phyloP scores from a whole-genome alignment of 371 early-diverging fungal genomes.

The Coemansia sp. region DNA sequence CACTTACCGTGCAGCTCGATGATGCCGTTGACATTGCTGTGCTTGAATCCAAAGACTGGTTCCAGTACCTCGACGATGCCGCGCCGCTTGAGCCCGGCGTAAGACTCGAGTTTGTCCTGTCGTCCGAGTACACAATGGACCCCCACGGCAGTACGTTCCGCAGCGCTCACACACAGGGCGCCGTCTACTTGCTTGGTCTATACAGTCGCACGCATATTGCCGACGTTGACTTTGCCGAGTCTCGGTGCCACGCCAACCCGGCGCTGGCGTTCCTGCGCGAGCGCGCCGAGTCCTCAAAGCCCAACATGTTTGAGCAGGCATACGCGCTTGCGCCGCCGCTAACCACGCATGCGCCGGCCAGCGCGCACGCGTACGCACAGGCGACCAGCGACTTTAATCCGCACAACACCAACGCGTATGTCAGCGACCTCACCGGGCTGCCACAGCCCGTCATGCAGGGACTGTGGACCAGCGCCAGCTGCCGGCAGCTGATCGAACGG shows the following conservation, averaged over 20 bases:
- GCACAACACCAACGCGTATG: constrained; percentile 93
- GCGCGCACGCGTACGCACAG: constrained; percentile 78
- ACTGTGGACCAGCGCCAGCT: constrained; percentile 93
- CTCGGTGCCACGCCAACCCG: constrained; percentile 38
- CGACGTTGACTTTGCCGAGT: constrained; percentile 69
- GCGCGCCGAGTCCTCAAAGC: constrained; percentile 15
- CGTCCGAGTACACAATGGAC: constrained; percentile 73
- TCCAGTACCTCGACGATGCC: constrained; percentile 68
- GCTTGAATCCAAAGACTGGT: constrained; percentile 88
- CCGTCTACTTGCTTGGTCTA: constrained; percentile 57
- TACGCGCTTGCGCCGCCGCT: constrained; percentile 84
- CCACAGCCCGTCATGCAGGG: constrained; percentile 93
- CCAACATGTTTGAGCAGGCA: constrained; percentile 45
- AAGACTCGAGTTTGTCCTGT: constrained; percentile 70
- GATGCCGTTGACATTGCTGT: constrained; percentile 72
- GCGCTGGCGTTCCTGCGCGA: constrained; percentile 33
- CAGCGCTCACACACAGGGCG: constrained; percentile 71
- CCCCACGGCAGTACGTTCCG: constrained; percentile 60
- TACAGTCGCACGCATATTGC: constrained; percentile 65
- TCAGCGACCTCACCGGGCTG: constrained; percentile 83
- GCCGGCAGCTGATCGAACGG: constrained; percentile 89
- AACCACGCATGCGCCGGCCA: constrained; percentile 64
- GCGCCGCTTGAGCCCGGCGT: constrained; percentile 63
- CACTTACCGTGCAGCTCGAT: constrained; percentile 66
- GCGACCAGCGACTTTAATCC: constrained; percentile 91